Conservation (phyloP, 352 stramenopile species). For the Globisporangium splendens region DNA sequence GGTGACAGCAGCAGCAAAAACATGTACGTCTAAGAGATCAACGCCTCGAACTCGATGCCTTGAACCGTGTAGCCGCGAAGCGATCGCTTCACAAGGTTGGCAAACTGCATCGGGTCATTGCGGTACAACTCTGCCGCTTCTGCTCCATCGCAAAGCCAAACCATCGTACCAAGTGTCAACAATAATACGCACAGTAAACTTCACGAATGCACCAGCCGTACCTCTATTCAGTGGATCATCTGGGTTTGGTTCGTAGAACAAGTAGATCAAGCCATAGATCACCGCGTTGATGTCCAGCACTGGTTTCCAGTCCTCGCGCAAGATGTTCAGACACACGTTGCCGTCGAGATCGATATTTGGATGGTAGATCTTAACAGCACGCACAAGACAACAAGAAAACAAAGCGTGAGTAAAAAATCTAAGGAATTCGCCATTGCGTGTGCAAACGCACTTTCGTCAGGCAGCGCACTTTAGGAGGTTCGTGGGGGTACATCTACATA, state of each 20-base stretch:
- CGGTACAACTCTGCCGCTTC: slow-evolving; percentile 96
- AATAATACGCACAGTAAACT: background rate
- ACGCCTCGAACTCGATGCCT: slow-evolving; percentile 79
- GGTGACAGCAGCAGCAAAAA: background rate
- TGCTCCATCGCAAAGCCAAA: slow-evolving; percentile 20
- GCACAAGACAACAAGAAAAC: background rate
- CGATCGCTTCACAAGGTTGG: slow-evolving; percentile 85
- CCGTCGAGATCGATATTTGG: slow-evolving; percentile 98
- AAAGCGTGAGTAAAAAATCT: background rate
- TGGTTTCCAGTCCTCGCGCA: slow-evolving; percentile 98
- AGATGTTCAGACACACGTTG: slow-evolving; percentile 98
- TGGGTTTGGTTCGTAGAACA: slow-evolving; percentile 99
- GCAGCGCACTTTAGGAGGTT: slow-evolving; percentile 97
- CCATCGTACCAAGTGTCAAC: background rate
- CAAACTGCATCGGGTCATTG: slow-evolving; percentile 92
- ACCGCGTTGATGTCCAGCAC: slow-evolving; percentile 99
- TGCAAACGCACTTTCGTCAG: slow-evolving; percentile 83
- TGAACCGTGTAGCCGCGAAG: slow-evolving; percentile 79
- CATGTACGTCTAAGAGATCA: slow-evolving; percentile 41
- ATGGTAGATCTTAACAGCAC: slow-evolving; percentile 98
- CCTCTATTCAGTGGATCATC: slow-evolving; percentile 97
- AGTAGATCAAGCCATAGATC: slow-evolving; percentile 99
- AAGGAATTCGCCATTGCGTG: background rate
- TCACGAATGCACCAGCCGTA: slow-evolving; percentile 15
- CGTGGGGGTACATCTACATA: slow-evolving; percentile 91